A percentile compares a stretch with the other conserved stretches of the same genome.
These are phyloP conservation scores for Auriculariales sp. DNA, from an alignment of 768 basidiomycete species.

Conservation along the genomic window DNA sequence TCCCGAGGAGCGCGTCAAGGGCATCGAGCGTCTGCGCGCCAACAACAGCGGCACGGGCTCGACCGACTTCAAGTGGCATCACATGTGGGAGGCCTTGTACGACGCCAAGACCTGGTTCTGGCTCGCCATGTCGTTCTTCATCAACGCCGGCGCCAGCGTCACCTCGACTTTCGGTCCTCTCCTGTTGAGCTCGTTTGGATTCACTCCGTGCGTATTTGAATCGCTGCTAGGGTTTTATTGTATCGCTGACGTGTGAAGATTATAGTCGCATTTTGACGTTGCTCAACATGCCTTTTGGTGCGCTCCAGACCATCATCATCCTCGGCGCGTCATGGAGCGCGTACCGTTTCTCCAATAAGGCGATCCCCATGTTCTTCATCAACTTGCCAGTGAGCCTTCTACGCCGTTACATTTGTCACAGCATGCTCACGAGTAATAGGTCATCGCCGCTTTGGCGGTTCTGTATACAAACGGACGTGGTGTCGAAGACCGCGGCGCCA, in stretches of 20 bases:
- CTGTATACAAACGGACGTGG: slow-evolving; percentile 21
- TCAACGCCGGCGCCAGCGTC: slow-evolving; percentile 22
- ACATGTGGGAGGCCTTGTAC: slow-evolving; percentile 22
- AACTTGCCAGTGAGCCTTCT: slow-evolving; percentile 23
- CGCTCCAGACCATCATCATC: slow-evolving; percentile 26
- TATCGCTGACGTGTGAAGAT: slow-evolving; percentile 12
- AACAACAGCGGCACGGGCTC: slow-evolving; percentile 31
- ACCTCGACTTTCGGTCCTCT: slow-evolving; percentile 29
- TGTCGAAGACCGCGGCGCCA: slow-evolving; percentile 13
- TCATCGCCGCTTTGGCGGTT: slow-evolving; percentile 21
- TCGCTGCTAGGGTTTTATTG: slow-evolving; percentile 26
- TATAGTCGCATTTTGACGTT: slow-evolving; percentile 9
- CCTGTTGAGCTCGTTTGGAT: slow-evolving; percentile 20
- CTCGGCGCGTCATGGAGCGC: slow-evolving; percentile 21
- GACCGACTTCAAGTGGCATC: slow-evolving; percentile 32
- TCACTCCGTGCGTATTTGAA: slow-evolving; percentile 15
- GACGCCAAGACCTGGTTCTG: slow-evolving; percentile 30
- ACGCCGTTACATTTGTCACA: too few species aligned
- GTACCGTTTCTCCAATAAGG: slow-evolving; percentile 23
- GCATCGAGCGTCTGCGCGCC: slow-evolving; percentile 25
- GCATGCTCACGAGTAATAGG: too few species aligned
- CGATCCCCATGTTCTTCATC: slow-evolving; percentile 22
- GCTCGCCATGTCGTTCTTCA: slow-evolving; percentile 26
- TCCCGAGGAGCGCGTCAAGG: slow-evolving; percentile 26
- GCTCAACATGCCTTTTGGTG: slow-evolving; percentile 34